These are phyloP conservation scores for Scedosporium aurantiacum DNA, from an alignment of 2,329 filamentous ascomycete genomes.

Conservation along the genomic window DNA sequence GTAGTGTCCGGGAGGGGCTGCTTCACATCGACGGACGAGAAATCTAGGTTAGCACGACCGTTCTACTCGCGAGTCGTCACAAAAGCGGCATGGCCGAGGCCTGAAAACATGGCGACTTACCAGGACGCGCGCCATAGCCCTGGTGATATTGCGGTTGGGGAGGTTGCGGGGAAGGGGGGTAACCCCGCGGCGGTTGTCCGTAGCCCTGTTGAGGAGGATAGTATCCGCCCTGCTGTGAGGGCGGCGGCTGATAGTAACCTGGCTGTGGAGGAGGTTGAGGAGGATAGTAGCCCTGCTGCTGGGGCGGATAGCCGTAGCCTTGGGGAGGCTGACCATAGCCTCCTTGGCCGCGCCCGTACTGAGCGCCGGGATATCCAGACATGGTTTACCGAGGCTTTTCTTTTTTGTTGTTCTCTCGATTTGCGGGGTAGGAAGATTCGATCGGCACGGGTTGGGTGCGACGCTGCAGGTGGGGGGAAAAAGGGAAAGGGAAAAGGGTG, in stretches of 20 bases:
- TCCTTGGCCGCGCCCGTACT: neutral
- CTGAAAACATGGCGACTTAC: neutral
- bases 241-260: neutral
- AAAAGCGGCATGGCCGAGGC: neutral
- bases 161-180: constrained; percentile 1
- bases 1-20: neutral
- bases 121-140: constrained; percentile 1
- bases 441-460: neutral
- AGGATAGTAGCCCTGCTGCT: neutral
- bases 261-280: neutral
- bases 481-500: neutral
- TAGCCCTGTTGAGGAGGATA: constrained; percentile 4
- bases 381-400: neutral
- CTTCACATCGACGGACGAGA: neutral
- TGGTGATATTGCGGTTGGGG: constrained; percentile 4
- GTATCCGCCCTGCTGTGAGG: neutral
- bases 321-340: neutral
- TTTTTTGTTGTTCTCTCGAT: neutral
- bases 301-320: constrained; percentile 2
- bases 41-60: neutral
- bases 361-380: constrained; percentile 6
- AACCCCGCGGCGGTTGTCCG: neutral
- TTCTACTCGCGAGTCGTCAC: no score
- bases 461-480: neutral
- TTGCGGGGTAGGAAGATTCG: neutral